A percentile compares a stretch with the other conserved stretches of the same genome.
Evolutionary conservation across 2,329 filamentous ascomycete species (phyloP).

Genomic region (Geosmithia putterillii): DNA sequence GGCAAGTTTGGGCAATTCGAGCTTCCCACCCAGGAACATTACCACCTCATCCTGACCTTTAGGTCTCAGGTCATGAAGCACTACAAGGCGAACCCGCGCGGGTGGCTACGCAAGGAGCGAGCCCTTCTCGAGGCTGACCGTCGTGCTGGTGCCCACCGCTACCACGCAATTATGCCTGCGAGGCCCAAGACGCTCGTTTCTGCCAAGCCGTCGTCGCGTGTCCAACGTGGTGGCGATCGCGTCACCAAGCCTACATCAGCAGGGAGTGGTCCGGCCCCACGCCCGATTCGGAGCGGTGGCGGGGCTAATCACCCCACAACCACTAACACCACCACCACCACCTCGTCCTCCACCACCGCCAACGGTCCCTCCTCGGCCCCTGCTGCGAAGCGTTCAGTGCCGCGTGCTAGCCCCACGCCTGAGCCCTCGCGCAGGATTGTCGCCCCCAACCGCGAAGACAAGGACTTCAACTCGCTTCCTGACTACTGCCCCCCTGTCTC

Average conservation of each 20-base stretch:
- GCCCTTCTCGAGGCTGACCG: slow-evolving; percentile 31
- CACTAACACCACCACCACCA: slow-evolving; percentile 3
- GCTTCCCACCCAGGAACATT: slow-evolving; percentile 11
- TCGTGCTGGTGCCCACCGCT: slow-evolving; percentile 25
- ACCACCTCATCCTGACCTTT: slow-evolving; percentile 39
- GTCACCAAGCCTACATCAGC: slow-evolving; percentile 18
- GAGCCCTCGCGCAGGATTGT: slow-evolving; percentile 38
- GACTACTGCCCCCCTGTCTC: slow-evolving; percentile 61
- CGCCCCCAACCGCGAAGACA: slow-evolving; percentile 66
- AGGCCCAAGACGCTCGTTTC: slow-evolving; percentile 15
- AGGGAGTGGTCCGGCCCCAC: slow-evolving; percentile 8
- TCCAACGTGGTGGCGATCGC: slow-evolving; percentile 16
- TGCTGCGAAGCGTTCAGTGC: slow-evolving; percentile 10
- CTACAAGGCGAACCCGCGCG: slow-evolving; percentile 27
- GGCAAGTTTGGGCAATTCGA: not conserved
- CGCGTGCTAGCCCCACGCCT: slow-evolving; percentile 31
- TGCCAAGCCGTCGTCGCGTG: slow-evolving; percentile 12
- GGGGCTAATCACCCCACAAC: slow-evolving; percentile 5
- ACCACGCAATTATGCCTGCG: slow-evolving; percentile 29
- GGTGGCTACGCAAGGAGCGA: slow-evolving; percentile 39
- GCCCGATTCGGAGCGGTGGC: slow-evolving; percentile 21
- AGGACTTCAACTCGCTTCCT: slow-evolving; percentile 59
- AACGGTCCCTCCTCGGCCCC: too few species aligned
- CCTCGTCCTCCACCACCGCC: slow-evolving; percentile 7
- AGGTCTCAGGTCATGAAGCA: slow-evolving; percentile 36